phyloP scores from a whole-genome alignment of 371 early-diverging fungal species.

The Dichotomocladium elegans region DNA sequence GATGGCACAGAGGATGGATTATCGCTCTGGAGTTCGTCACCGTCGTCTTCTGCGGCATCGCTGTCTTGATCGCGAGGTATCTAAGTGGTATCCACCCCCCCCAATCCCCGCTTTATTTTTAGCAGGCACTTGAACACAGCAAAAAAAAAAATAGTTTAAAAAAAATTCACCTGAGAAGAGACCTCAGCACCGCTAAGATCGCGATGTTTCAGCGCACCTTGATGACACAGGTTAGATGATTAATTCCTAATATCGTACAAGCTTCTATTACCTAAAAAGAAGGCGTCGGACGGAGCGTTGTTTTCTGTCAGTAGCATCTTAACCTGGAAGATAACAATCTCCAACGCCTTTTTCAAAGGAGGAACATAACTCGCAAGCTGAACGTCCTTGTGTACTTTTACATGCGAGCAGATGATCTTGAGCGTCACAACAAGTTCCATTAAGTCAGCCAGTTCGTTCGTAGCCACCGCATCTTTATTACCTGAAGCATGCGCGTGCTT shows the following conservation, averaged over 20 bases:
- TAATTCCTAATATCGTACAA: constrained; percentile 6
- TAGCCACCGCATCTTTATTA: too few species aligned
- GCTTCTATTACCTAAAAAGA: constrained; percentile 48
- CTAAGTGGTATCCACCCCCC: too few species aligned
- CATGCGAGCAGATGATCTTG: constrained; percentile 78
- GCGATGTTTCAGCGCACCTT: constrained; percentile 70
- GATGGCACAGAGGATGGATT: too few species aligned
- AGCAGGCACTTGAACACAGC: too few species aligned
- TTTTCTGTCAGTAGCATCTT: constrained; percentile 73
- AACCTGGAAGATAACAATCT: constrained; percentile 73
- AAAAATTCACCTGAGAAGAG: constrained; percentile 65
- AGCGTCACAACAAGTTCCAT: too few species aligned
- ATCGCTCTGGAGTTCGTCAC: constrained; percentile 8
- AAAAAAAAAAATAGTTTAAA: too few species aligned
- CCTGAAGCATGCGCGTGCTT: constrained; percentile 61
- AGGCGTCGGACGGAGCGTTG: constrained; percentile 54
- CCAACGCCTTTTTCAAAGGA: constrained; percentile 65
- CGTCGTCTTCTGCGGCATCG: constrained; percentile 11
- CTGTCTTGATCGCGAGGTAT: constrained; percentile 26
- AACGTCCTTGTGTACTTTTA: constrained; percentile 67
- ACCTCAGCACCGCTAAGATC: constrained; percentile 70
- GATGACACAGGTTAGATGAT: background rate
- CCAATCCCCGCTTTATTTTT: too few species aligned
- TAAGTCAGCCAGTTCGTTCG: too few species aligned
- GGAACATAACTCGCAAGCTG: constrained; percentile 65